A percentile compares a stretch with the other conserved stretches of the same genome.
Evolutionary conservation across 1,284 basidiomycete species (phyloP).

Genomic region (Termitomyces sp.): DNA sequence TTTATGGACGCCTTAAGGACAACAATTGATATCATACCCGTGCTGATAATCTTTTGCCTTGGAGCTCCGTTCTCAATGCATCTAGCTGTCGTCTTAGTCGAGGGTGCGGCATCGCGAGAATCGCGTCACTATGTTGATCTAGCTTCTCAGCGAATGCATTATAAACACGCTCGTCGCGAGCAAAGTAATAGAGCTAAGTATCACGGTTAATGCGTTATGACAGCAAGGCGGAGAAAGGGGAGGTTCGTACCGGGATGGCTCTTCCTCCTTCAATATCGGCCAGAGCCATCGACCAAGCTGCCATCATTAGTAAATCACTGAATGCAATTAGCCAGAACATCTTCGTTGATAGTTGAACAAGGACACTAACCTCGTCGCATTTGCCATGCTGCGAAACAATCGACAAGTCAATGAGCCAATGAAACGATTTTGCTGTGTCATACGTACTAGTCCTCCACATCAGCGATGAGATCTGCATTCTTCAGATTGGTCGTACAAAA

Average conservation of each 20-base stretch:
- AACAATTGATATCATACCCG: constrained; percentile 40
- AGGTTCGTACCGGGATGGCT: constrained; percentile 59
- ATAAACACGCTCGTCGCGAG: constrained; percentile 74
- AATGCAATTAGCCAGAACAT: constrained; percentile 4
- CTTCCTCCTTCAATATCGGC: constrained; percentile 49
- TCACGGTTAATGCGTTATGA: background rate
- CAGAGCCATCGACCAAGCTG: constrained; percentile 61
- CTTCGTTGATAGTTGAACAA: background rate
- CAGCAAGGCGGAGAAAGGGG: background rate
- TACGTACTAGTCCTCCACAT: constrained; percentile 74
- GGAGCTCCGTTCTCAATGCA: constrained; percentile 53
- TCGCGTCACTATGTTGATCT: constrained; percentile 44
- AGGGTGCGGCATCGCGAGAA: constrained; percentile 44
- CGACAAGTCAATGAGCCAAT: constrained; percentile 2
- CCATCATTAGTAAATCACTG: constrained; percentile 64
- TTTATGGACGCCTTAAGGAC: background rate
- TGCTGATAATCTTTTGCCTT: constrained; percentile 59
- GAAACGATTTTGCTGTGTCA: background rate
- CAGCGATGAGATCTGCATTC: constrained; percentile 68
- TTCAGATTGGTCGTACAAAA: constrained; percentile 75
- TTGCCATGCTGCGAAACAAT: constrained; percentile 53
- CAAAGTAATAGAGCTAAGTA: constrained; percentile 77
- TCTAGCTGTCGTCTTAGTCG: constrained; percentile 67
- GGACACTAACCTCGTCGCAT: constrained; percentile 56
- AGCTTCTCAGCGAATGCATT: constrained; percentile 61